Percentiles rank a stretch among this genome's conserved stretches.
phyloP scores from a whole-genome alignment of 2,329 filamentous ascomycete species.

The Lizonia empirigonia region DNA sequence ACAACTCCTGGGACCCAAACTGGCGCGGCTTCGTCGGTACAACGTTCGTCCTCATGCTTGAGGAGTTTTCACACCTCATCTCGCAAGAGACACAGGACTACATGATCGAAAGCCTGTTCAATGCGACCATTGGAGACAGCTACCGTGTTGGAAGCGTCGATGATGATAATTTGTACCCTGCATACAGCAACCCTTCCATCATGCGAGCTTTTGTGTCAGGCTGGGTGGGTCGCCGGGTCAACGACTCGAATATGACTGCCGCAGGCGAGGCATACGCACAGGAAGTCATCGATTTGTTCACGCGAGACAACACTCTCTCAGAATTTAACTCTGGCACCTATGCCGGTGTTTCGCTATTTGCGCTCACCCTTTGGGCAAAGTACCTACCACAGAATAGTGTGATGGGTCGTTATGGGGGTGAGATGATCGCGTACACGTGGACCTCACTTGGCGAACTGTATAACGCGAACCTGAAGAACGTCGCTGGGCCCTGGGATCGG shows the following conservation, averaged over 20 bases:
- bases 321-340: constrained; percentile 70
- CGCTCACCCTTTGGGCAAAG: constrained; percentile 64
- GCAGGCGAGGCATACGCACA: constrained; percentile 63
- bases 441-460: constrained; percentile 59
- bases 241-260: constrained; percentile 64
- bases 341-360: constrained; percentile 65
- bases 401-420: constrained; percentile 58
- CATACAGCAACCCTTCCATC: constrained; percentile 65
- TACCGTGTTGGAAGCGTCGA: constrained; percentile 67
- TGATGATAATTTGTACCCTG: constrained; percentile 66
- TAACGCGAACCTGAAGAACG: constrained; percentile 64
- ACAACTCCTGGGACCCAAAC: constrained; percentile 67
- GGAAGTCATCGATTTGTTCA: constrained; percentile 63
- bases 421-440: constrained; percentile 62
- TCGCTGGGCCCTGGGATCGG: constrained; percentile 69
- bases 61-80: constrained; percentile 62
- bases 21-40: constrained; percentile 69
- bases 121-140: constrained; percentile 63
- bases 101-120: constrained; percentile 61
- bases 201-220: constrained; percentile 68
- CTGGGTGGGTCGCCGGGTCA: constrained; percentile 62
- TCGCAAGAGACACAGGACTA: constrained; percentile 47
- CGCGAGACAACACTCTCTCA: constrained; percentile 61
- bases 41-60: constrained; percentile 62
- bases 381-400: constrained; percentile 62